Evolutionary conservation across 1,139 yeast species (phyloP).

Genomic region (Candida sp.): DNA sequence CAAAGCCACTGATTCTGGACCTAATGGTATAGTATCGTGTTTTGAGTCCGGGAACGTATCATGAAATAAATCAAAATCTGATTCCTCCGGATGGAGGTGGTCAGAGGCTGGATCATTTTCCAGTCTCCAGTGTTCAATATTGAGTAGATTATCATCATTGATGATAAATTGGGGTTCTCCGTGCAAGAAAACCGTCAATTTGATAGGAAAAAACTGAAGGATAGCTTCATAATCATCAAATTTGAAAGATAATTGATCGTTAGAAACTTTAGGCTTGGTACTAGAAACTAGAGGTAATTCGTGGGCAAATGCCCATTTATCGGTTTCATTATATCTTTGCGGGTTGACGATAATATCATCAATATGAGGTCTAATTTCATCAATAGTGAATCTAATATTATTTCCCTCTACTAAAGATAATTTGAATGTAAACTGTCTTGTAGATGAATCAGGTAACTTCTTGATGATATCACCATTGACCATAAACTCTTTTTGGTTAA

Average conservation of each 20-base stretch:
- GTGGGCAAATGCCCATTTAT: conserved; percentile 54
- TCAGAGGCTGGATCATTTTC: conserved; percentile 26
- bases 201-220: conserved; percentile 49
- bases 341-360: conserved; percentile 21
- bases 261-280: conserved; percentile 6
- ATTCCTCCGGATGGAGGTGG: conserved; percentile 53
- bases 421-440: conserved; percentile 13
- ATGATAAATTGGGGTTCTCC: conserved; percentile 49
- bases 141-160: conserved; percentile 68
- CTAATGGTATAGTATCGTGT: conserved; percentile 63
- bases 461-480: conserved; percentile 46
- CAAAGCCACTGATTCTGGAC: conserved; percentile 86
- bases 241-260: conserved; percentile 21
- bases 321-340: conserved; percentile 58
- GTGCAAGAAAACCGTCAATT: conserved; percentile 44
- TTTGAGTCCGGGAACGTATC: conserved; percentile 63
- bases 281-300: conserved; percentile 7
- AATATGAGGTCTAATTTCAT: conserved; percentile 43
- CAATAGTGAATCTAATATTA: conserved; percentile 56
- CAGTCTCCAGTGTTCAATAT: conserved; percentile 74
- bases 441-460: conserved; percentile 17
- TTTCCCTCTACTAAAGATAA: conserved; percentile 48
- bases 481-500: conserved; percentile 14
- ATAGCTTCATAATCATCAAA: conserved; percentile 46
- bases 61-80: conserved; percentile 51